phyloP scores from a whole-genome alignment of 208 protist species.

The Angomonas deanei region DNA sequence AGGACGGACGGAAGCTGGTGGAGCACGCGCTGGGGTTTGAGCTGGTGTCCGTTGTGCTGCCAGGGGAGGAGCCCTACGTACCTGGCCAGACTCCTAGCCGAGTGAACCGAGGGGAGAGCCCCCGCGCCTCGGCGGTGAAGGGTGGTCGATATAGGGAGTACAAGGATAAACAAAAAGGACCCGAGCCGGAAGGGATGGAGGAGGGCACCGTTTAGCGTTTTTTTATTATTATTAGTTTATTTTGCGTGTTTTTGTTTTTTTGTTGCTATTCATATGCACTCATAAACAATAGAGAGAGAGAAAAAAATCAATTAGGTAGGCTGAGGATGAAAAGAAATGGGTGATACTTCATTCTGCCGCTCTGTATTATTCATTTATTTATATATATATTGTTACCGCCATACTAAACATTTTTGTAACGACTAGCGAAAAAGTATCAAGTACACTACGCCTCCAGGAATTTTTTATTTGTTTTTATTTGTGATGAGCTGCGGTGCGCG shows the following conservation, averaged over 20 bases:
- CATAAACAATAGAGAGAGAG: not conserved
- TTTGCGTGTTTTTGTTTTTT: no score
- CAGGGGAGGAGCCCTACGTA: conserved; percentile 19
- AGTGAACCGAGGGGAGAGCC: not conserved
- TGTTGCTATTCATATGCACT: not conserved
- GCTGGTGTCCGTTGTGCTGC: conserved; percentile 42
- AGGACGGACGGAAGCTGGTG: conserved; percentile 69
- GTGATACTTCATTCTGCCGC: not conserved
- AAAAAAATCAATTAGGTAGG: no score
- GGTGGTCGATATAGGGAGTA: conserved; percentile 75
- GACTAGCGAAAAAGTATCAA: no score
- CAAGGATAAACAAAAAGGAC: conserved; percentile 25
- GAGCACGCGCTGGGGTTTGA: conserved; percentile 59
- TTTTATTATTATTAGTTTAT: not conserved
- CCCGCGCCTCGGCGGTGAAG: conserved; percentile 6
- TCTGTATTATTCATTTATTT: conserved; percentile 3
- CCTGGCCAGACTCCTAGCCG: conserved; percentile 5
- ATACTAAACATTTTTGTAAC: no score
- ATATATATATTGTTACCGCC: not conserved
- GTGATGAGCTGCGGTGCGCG: not conserved
- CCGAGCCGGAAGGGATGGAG: not conserved
- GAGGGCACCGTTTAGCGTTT: not conserved
- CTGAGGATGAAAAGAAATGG: no score
- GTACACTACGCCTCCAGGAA: no score
- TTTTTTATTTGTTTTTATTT: conserved; percentile 5